Evolutionary conservation across 257 asterid species (phyloP), one percentile per base, ranked within the genome.

Genomic region (Gentiana straminea): DNA sequence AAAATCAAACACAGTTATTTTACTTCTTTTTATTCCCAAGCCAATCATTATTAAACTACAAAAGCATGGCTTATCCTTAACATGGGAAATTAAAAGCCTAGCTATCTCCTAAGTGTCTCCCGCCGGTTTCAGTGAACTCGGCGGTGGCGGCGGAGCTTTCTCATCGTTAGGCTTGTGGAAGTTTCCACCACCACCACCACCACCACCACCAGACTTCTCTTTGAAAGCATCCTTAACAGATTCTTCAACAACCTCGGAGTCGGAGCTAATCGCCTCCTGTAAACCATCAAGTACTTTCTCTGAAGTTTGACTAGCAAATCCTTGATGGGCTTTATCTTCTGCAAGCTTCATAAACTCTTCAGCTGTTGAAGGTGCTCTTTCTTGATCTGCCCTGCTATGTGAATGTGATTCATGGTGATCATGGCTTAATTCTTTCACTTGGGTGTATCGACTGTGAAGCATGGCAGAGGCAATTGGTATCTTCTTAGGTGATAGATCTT

Each of bases 291-390:
- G 13, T 10, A 24, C 58, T 24, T 54, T 54, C 11, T 54, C 58
- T 8, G 43, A 8, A 11, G 4, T 34, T 0, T 53, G 57, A 33
- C 56, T 33, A 1, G 7, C 54, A 51, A 15, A 3, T 7, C 39
- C 37, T 12, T 34, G 62, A 11, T 24, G 41, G 35, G 1, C 47
- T 41, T 45, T 57, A 33, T 57, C 62, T 37, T 45, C 62, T 13
- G 62, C 62, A 24, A 45, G 32, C 13, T 37, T 57, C 10, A 8
- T 33, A 11, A 57, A 57, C 38, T 44, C 62, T 37, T 57, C 24
- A 0, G 62, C 62, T 4, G 43, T 33, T 9, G 62, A 57, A 0
- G 62, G 24, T 12, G 62, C 62, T 57, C 62, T 57, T 4, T 57
- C 61, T 9, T 43, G 24, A 24, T 24, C 24, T 24, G 24, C 24